Base-by-base conservation (phyloP, 2,329 filamentous ascomycete genomes). In the Fusarium xyrophilum region DNA sequence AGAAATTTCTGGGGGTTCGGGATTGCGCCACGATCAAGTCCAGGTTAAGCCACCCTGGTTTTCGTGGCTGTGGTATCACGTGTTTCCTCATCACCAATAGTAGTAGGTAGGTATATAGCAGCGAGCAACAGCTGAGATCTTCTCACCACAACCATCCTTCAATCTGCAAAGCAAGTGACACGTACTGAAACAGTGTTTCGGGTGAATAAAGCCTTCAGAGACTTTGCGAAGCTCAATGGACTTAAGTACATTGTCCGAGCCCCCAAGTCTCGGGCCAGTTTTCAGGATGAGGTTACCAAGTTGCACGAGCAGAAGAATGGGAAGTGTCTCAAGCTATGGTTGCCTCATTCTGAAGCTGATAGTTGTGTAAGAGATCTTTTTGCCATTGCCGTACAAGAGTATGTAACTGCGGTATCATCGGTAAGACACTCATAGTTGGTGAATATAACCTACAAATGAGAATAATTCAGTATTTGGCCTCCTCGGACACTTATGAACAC, bases 11-110 rank as follows among this genome's bases (percentile, higher is more conserved):
- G 61, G 51, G 48, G 19, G 51, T 46, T 47, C 27, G 28, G 68
- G 67, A 63, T 25, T 35, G 55, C 71, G 72, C 72, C 72, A 74
- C 69, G 47, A 54, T 52, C n/a, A 19, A 35, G 21, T 25, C 33
- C 23, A 35, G 15, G 19, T 21, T 4, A 35, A 43, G 61, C 61
- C 54, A 44, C 47, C 21, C 5, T n/a, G 8, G 14, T 13, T 28
- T 35, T 3, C 19, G 60, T 60, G 62, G 63, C 52, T 35, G 39
- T 43, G 35, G 1, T 15, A 38, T 69, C 68, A 71, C 69, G 69
- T 71, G 68, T 27, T 15, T 14, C 13, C 13, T 21, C 11, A 15
- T 23, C n/a, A 15, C 60, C 42, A 17, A 51, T 27, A 25, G n/a
- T 14, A 10, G 10, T 42, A 23, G 5, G 7, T 43, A 23, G 7